Evolutionary conservation across 2,329 filamentous ascomycete species (phyloP).

Genomic region (Apiospora saccharicola): DNA sequence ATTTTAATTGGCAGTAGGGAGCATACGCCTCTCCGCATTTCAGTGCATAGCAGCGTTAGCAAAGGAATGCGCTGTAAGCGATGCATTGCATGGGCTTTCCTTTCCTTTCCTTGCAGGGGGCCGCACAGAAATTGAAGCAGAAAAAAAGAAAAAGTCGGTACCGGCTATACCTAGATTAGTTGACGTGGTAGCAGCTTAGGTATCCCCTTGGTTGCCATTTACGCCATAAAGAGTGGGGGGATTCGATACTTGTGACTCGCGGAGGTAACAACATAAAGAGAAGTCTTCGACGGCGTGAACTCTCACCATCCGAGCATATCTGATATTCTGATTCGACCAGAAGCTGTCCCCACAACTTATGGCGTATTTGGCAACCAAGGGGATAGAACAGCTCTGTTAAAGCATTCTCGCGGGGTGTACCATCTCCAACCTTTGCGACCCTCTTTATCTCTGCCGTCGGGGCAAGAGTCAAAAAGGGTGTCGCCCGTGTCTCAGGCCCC

Average conservation of each 20-base stretch:
- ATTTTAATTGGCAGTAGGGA: background rate
- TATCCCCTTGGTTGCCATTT: too few relatives aligned
- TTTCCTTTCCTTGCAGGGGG: background rate
- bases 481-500: slow-evolving; percentile 23
- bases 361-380: too few relatives aligned
- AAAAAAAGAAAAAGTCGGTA: slow-evolving; percentile 1
- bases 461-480: slow-evolving; percentile 25
- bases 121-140: background rate
- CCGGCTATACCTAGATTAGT: background rate
- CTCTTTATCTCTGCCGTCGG: slow-evolving; percentile 27
- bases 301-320: too few relatives aligned
- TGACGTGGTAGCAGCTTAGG: background rate
- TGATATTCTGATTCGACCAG: too few relatives aligned
- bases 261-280: too few relatives aligned
- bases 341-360: too few relatives aligned
- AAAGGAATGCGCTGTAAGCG: slow-evolving; percentile 3
- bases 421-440: background rate
- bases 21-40: slow-evolving; percentile 17
- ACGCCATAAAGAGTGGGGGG: too few relatives aligned
- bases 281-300: too few relatives aligned
- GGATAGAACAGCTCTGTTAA: slow-evolving; percentile 8
- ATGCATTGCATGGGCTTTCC: slow-evolving; percentile 2
- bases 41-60: background rate
- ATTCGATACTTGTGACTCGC: too few relatives aligned
- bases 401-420: slow-evolving; percentile 5